Evolutionary conservation across 257 asterid species (phyloP).

Genomic region (Ballota nigra): DNA sequence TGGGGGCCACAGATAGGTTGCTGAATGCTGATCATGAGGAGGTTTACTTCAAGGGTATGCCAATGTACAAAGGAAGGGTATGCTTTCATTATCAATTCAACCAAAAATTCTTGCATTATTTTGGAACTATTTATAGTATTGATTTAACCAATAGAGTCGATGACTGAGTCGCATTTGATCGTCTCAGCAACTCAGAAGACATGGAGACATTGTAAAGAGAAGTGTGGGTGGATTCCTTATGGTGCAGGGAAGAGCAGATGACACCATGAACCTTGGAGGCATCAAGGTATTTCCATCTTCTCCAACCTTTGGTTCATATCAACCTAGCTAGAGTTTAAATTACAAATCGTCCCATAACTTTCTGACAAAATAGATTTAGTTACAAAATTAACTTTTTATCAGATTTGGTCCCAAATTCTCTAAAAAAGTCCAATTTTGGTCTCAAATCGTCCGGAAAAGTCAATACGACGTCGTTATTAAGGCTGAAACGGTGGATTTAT

Average conservation of each 20-base stretch:
- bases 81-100: background rate
- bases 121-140: background rate
- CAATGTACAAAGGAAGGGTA: constrained; percentile 77
- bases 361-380: too few species aligned
- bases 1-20: constrained; percentile 83
- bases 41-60: constrained; percentile 93
- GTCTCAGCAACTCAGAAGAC: constrained; percentile 83
- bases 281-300: constrained; percentile 55
- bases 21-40: constrained; percentile 85
- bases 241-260: constrained; percentile 95
- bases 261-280: constrained; percentile 98
- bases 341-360: too few species aligned
- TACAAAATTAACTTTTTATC: too few species aligned
- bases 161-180: background rate
- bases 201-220: constrained; percentile 81
- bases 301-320: background rate
- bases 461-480: too few species aligned
- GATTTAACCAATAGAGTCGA: constrained; percentile 1
- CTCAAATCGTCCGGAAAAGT: too few species aligned
- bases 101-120: background rate
- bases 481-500: too few species aligned
- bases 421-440: too few species aligned
- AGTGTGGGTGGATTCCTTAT: constrained; percentile 61
- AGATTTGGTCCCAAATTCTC: too few species aligned
- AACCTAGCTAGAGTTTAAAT: too few species aligned